Base-by-base conservation (phyloP, 306 rosid species). In the Begonia loranthoides region DNA sequence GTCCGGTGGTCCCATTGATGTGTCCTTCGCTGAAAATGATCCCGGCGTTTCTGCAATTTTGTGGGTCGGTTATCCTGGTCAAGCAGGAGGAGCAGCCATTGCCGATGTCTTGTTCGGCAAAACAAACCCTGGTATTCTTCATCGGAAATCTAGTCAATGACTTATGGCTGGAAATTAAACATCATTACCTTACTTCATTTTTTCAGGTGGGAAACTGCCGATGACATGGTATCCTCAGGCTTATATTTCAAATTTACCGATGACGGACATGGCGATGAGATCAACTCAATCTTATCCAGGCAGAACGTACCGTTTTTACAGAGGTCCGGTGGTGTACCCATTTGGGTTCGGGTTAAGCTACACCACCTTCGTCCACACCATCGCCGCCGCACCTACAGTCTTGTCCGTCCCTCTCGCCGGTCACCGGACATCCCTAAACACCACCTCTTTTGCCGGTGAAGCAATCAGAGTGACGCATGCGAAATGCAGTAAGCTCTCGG, bases 61-160 rank as follows among this genome's bases (percentile, higher is more conserved):
- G 11, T 81, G 97, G 97, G 95, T 73, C 0, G 97, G 97, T 1
- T 88, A 84, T 61, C 97, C 97, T 0, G 97, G 97, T 58, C 95
- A 89, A 62, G 89, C 82, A 0, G 97, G 95, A 10, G 97, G 95
- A 8, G 79, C 82, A 3, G 95, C 94, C 66, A 82, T 84, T 53
- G 90, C 97, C 9, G 87, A 82, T 56, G 54, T 82, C 47, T 41
- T 85, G 15, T 89, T 75, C 49, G 97, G 93, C 61, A 34, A 62
- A 2, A 52, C 68, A 13, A 79, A 72, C 56, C 93, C 95, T 58
- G 83, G 96, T 79, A 19, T n/a, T 53, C 9, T 28, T 28, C 36
- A 7, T 28, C 36, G 36, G 9, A 28, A 28, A 28, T 28, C 6
- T 28, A 28, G 36, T 28, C 36, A 7, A 28, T 4, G 36, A 28